phyloP scores from a whole-genome alignment of 208 protist species.

The Trypanosoma caninum region DNA sequence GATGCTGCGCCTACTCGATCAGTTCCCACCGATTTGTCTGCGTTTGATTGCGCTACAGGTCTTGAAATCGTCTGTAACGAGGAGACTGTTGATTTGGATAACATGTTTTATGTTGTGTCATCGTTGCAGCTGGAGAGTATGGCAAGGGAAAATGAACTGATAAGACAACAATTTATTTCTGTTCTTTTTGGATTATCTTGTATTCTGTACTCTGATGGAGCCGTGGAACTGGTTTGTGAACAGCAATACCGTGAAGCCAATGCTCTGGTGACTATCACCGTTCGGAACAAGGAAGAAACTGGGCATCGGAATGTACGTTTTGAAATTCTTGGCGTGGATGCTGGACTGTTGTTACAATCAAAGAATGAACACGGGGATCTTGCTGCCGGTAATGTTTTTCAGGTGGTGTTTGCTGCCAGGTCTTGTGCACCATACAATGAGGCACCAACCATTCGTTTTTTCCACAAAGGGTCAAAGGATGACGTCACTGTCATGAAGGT shows the following conservation, averaged over 20 bases:
- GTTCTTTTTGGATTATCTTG: constrained; percentile 23
- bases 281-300: constrained; percentile 27
- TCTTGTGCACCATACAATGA: constrained; percentile 49
- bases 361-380: constrained; percentile 30
- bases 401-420: constrained; percentile 65
- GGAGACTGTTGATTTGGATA: background rate
- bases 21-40: too few relatives aligned
- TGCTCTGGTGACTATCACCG: constrained; percentile 30
- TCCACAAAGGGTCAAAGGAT: constrained; percentile 27
- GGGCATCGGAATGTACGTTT: constrained; percentile 33
- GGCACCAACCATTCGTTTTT: constrained; percentile 58
- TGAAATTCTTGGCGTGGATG: constrained; percentile 41
- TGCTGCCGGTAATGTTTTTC: constrained; percentile 18
- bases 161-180: constrained; percentile 33
- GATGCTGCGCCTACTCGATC: too few relatives aligned
- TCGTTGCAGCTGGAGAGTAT: constrained; percentile 30
- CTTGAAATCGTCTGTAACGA: too few relatives aligned
- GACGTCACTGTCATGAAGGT: constrained; percentile 28
- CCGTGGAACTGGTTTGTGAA: constrained; percentile 49
- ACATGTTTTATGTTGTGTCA: constrained; percentile 27
- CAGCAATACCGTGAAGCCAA: constrained; percentile 50
- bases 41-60: too few relatives aligned
- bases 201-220: constrained; percentile 44
- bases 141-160: constrained; percentile 26
- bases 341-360: constrained; percentile 58